These are phyloP conservation scores for Letharia lupina DNA, from an alignment of 495 filamentous ascomycete species.

Conservation along the genomic window DNA sequence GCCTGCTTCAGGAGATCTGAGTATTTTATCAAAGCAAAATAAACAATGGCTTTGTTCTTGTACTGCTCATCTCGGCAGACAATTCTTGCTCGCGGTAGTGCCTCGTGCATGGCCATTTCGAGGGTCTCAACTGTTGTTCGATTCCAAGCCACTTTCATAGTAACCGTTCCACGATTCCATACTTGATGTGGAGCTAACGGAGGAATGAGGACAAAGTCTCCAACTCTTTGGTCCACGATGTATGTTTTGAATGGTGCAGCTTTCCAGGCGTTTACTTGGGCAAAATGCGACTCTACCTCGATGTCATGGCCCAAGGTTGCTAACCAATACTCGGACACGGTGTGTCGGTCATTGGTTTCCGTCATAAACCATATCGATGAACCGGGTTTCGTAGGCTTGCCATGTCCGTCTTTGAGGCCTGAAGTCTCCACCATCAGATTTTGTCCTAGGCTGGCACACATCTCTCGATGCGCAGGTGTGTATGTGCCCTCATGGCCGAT, in stretches of 20 bases:
- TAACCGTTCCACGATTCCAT: constrained; percentile 92
- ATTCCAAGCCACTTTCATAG: constrained; percentile 98
- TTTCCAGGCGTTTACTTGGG: constrained; percentile 86
- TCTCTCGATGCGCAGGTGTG: constrained; percentile 91
- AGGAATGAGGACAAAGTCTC: constrained; percentile 93
- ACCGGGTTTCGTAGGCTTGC: constrained; percentile 63
- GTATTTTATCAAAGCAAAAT: constrained; percentile 73
- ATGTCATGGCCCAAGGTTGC: constrained; percentile 89
- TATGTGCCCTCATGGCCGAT: constrained; percentile 96
- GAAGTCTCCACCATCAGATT: constrained; percentile 97
- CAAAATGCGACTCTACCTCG: constrained; percentile 93
- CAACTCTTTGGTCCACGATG: constrained; percentile 83
- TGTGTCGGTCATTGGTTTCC: constrained; percentile 74
- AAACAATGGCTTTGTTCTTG: constrained; percentile 94
- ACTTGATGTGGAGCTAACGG: constrained; percentile 96
- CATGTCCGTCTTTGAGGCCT: constrained; percentile 45
- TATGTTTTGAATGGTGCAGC: constrained; percentile 86
- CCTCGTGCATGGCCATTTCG: constrained; percentile 73
- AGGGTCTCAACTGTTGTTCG: constrained; percentile 89
- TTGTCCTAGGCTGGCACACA: constrained; percentile 92
- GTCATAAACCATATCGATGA: constrained; percentile 99
- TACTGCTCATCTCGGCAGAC: constrained; percentile 99
- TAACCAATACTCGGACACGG: constrained; percentile 86
- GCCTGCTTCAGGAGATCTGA: constrained; percentile 49
- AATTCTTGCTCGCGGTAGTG: constrained; percentile 74